Evolutionary conservation across 148 eudicot genomes (phyloP).

Genomic region (Bassia scoparia): DNA sequence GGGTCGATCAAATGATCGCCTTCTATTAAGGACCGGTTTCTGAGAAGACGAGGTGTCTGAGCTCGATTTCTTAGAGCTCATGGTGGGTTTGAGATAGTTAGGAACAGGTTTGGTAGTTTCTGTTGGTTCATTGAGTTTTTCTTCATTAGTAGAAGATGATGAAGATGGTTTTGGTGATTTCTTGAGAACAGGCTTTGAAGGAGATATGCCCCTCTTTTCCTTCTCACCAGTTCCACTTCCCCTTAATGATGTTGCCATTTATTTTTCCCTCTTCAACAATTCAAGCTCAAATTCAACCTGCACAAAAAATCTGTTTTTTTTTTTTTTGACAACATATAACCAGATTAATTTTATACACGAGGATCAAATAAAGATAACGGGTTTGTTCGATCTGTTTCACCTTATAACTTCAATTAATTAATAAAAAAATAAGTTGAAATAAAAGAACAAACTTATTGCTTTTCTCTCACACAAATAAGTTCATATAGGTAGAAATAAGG

Average conservation of each 20-base stretch:
- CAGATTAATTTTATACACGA: no score
- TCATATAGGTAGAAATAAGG: no score
- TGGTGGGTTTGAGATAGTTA: constrained; percentile 54
- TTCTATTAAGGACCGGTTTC: constrained; percentile 28
- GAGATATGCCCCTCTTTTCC: constrained; percentile 45
- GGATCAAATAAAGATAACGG: no score
- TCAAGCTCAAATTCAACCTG: constrained; percentile 6
- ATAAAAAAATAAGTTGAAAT: no score
- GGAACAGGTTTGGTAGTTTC: constrained; percentile 39
- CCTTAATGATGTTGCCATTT: constrained; percentile 47
- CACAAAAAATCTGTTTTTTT: no score
- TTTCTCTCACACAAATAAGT: no score
- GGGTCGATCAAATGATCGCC: constrained; percentile 46
- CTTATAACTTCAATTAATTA: no score
- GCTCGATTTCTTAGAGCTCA: constrained; percentile 35
- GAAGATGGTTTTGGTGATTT: constrained; percentile 23
- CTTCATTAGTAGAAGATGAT: constrained; percentile 16
- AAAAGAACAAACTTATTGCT: no score
- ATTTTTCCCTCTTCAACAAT: neutral
- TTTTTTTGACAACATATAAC: no score
- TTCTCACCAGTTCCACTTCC: constrained; percentile 28
- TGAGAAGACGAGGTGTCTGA: constrained; percentile 14
- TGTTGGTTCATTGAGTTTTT: constrained; percentile 15
- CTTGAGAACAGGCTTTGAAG: constrained; percentile 28
- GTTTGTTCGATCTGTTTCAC: no score